Evolutionary conservation across 805 yeast genomes (phyloP), one percentile per base, ranked within the genome.

Genomic region (Barnettozyma wickerhamii): DNA sequence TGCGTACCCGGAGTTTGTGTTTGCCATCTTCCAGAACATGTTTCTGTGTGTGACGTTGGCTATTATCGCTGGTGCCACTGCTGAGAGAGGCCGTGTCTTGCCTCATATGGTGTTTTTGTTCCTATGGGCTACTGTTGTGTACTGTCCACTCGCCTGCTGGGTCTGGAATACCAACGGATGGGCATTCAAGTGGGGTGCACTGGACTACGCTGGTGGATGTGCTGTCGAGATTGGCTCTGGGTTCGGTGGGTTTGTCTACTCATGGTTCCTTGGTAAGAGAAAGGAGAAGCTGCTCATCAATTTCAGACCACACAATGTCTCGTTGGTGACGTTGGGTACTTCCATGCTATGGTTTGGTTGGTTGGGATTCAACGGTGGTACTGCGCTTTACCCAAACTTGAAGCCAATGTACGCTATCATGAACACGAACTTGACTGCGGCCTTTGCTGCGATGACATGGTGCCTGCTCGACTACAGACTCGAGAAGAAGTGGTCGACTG

Each of bases 171-270:
- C 85, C 1, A 81, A 81, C 34, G 98, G 99, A 30, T 91, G 98
- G 98, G 96, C 96, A 28, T 74, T 73, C 50, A 71, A 79, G 52
- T 91, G 95, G 80, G 96, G 95, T 6, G 98, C 82, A 2, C 69
- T 91, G 38, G 99, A 91, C 61, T 91, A 86, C 62, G 99, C 99
- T 19, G 99, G 99, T 23, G 97, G 97, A 38, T 97, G 97, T 0
- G 95, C 97, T 1, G 96, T 91, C 20, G 98, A 91, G 62, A 87
- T 93, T 42, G 73, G 86, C 23, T 81, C 95, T 19, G 98, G 98
- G 46, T 84, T 89, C 19, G 84, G 88, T 27, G 97, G 96, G 1
- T 81, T 91, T 53, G 95, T 86, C 5, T 82, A 82, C 52, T 79
- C 89, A n/a, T 79, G 77, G 42, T 83, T 84, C 48, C 64, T 86